Evolutionary conservation across 116 monocot species (phyloP).

Genomic region (Zostera marina): DNA sequence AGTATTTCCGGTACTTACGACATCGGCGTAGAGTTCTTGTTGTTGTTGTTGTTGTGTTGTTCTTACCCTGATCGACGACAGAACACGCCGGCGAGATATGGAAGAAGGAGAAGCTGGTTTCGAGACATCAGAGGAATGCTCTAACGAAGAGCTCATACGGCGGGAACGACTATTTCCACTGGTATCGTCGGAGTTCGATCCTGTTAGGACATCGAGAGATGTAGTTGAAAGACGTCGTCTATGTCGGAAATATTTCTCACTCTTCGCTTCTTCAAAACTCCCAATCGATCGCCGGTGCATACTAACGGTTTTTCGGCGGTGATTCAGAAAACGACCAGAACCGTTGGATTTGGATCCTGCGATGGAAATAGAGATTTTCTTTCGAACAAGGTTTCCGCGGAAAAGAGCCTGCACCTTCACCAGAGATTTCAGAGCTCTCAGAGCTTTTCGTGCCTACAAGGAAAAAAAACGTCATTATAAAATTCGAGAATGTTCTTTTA

Average conservation of each 20-base stretch:
- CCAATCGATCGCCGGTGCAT: too few relatives aligned
- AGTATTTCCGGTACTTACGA: constrained; percentile 17
- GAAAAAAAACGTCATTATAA: not conserved
- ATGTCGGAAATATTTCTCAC: too few relatives aligned
- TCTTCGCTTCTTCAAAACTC: too few relatives aligned
- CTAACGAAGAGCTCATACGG: constrained; percentile 5
- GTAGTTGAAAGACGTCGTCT: too few relatives aligned
- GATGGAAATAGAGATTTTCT: constrained; percentile 47
- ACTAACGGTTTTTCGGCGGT: not conserved
- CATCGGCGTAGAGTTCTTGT: not conserved
- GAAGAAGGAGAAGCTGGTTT: not conserved
- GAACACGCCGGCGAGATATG: too few relatives aligned
- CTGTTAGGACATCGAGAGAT: not conserved
- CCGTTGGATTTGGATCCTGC: constrained; percentile 1
- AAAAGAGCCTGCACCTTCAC: constrained; percentile 77
- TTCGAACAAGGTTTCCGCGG: constrained; percentile 61
- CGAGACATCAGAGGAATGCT: not conserved
- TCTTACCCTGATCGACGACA: constrained; percentile 8
- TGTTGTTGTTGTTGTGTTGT: not conserved
- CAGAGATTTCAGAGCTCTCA: constrained; percentile 62
- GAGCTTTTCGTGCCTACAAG: constrained; percentile 52
- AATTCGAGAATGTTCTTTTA: not conserved
- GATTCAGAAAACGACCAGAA: constrained; percentile 22
- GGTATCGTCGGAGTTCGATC: constrained; percentile 21
- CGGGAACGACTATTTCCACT: constrained; percentile 31